phyloP scores from a whole-genome alignment of 163 green algal genomes.

The Scenedesmus sp. region DNA sequence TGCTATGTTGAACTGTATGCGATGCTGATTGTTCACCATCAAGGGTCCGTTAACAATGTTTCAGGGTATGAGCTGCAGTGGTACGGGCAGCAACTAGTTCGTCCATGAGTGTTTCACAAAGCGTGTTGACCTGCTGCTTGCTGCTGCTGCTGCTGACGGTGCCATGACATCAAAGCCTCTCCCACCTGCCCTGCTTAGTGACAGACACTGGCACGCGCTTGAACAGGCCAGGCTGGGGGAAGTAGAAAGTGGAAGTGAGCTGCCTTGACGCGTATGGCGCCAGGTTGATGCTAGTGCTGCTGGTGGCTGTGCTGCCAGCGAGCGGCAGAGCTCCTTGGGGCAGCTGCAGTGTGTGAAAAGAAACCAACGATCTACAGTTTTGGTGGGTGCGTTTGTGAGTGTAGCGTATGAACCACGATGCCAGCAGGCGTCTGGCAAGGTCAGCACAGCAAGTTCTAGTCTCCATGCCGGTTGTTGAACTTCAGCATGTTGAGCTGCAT shows the following conservation, averaged over 20 bases:
- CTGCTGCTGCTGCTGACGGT: background rate
- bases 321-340: conserved; percentile 28
- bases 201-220: background rate
- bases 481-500: no score
- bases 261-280: background rate
- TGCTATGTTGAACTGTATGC: background rate
- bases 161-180: background rate
- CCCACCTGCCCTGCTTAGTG: conserved; percentile 15
- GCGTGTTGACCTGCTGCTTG: background rate
- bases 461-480: no score
- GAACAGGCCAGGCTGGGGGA: conserved; percentile 30
- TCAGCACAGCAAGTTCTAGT: no score
- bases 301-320: background rate
- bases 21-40: no score
- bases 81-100: background rate
- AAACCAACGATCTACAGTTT: no score
- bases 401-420: no score
- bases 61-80: background rate
- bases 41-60: background rate
- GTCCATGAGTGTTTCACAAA: background rate
- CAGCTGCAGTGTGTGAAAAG: background rate
- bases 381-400: no score
- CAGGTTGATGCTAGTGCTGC: background rate
- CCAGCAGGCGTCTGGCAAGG: no score
- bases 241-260: conserved; percentile 9